Evolutionary conservation across 441 rosid species (phyloP), one percentile per base, ranked within the genome.

Genomic region (Mallotus repandus): DNA sequence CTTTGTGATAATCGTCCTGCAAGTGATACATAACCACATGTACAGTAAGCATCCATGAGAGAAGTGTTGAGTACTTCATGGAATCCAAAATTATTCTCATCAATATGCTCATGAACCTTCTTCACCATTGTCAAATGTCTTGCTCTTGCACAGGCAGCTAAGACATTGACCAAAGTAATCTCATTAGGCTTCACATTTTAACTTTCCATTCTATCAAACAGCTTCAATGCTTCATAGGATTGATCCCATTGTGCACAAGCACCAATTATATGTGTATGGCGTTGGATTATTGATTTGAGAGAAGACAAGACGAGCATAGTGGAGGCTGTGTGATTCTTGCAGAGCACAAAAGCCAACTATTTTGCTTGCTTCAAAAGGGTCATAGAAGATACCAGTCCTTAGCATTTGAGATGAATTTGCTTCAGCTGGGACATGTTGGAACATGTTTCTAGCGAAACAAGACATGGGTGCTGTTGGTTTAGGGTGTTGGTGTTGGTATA

Each of bases 141-240:
- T 3, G 68, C 70, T n/a, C 68, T 70, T 21, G 76, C 68, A 11
- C 68, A 57, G 7, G 74, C 78, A 25, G 74, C 18, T 66, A 80
- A 22, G 15, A 80, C 68, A 63, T 77, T 66, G 48, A 80, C 22
- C 35, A 61, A 45, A 32, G 78, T 70, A 63, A 74, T 67, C 58
- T 60, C 77, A 53, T 73, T 73, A 21, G 75, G 70, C 57, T 59
- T 70, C 77, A 76, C 68, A 72, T 78, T 80, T 59, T 80, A 77
- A 38, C 45, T 71, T 53, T 73, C 74, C 76, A 82, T 77, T 63
- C 71, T 72, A 10, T 81, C 78, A 59, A 78, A 83, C 25, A 81
- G n/a, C n/a, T n/a, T n/a, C n/a, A n/a, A n/a, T n/a, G 57, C 76
- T 55, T 72, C 74, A 11, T 32, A 58, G 4, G 79, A 53, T 53